A percentile compares a stretch with the other conserved stretches of the same genome.
Conservation (phyloP, 331 rosid species). For the Malus hybrid region DNA sequence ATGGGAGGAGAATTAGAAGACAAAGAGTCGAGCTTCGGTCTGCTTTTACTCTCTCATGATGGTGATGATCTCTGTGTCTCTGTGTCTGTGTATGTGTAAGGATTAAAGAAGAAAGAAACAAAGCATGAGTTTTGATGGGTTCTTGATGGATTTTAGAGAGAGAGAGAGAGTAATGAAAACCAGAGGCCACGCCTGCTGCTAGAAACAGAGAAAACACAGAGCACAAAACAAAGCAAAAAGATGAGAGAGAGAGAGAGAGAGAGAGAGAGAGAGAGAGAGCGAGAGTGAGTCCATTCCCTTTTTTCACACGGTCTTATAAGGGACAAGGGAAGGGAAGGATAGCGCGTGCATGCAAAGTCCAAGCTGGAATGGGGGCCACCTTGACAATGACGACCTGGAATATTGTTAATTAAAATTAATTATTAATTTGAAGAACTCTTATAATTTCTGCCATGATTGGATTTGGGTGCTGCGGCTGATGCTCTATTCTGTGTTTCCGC, state of each 20-base stretch:
- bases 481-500: no score
- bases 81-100: not conserved
- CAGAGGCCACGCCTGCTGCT: slow-evolving; percentile 68
- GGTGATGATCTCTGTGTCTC: not conserved
- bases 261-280: not conserved
- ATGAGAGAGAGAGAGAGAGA: slow-evolving; percentile 37
- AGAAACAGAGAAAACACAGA: slow-evolving; percentile 18
- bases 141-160: slow-evolving; percentile 26
- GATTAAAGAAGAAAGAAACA: slow-evolving; percentile 30
- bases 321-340: slow-evolving; percentile 4
- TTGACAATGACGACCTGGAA: slow-evolving; percentile 38
- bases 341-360: slow-evolving; percentile 28
- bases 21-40: slow-evolving; percentile 17
- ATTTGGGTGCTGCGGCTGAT: no score
- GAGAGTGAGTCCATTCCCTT: slow-evolving; percentile 10
- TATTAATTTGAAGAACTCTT: not conserved
- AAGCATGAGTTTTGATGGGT: slow-evolving; percentile 45
- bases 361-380: slow-evolving; percentile 31
- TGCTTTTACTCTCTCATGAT: slow-evolving; percentile 3
- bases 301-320: slow-evolving; percentile 55
- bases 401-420: not conserved
- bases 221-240: slow-evolving; percentile 25
- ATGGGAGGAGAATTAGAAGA: slow-evolving; percentile 25
- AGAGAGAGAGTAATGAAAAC: slow-evolving; percentile 53
- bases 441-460: slow-evolving; percentile 12